Conservation (phyloP, 2,329 filamentous ascomycete species). For the Claviceps purpurea region DNA sequence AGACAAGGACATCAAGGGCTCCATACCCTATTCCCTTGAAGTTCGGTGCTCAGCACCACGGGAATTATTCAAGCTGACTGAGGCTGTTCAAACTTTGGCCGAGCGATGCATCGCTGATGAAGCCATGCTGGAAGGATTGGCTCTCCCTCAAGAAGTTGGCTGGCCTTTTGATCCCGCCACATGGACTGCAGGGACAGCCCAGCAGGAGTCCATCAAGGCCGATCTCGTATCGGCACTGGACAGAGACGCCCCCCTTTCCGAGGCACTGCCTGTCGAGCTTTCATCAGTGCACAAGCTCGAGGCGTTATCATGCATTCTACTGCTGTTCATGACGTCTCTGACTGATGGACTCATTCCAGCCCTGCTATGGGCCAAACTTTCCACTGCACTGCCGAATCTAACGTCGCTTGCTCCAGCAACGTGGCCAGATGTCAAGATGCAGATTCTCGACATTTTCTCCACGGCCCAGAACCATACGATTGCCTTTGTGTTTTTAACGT, state of each 20-base stretch:
- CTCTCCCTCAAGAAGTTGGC: constrained; percentile 38
- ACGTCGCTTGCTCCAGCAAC: constrained; percentile 12
- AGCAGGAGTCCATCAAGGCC: constrained; percentile 17
- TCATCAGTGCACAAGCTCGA: constrained; percentile 59
- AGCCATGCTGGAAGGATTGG: constrained; percentile 43
- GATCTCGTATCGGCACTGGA: constrained; percentile 57
- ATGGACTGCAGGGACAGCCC: constrained; percentile 16
- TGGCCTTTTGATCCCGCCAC: constrained; percentile 44
- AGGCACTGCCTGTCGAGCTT: constrained; percentile 49
- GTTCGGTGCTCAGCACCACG: constrained; percentile 71
- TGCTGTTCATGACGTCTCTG: constrained; percentile 62
- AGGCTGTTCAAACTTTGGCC: constrained; percentile 50
- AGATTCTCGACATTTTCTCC: constrained; percentile 60
- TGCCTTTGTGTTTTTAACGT: constrained; percentile 74
- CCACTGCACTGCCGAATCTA: constrained; percentile 37
- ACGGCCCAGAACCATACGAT: constrained; percentile 69
- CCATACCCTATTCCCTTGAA: constrained; percentile 41
- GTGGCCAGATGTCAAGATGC: constrained; percentile 30
- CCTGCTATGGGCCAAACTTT: constrained; percentile 56
- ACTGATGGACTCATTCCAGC: constrained; percentile 66
- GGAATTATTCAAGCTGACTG: constrained; percentile 80
- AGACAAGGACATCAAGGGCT: constrained; percentile 26
- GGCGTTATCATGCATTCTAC: constrained; percentile 53
- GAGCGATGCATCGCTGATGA: constrained; percentile 47
- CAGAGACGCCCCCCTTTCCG: constrained; percentile 46